Percentiles rank a stretch among this genome's conserved stretches.
Conservation (phyloP, 208 protist genomes). For the Wallacemonas rigidus region DNA sequence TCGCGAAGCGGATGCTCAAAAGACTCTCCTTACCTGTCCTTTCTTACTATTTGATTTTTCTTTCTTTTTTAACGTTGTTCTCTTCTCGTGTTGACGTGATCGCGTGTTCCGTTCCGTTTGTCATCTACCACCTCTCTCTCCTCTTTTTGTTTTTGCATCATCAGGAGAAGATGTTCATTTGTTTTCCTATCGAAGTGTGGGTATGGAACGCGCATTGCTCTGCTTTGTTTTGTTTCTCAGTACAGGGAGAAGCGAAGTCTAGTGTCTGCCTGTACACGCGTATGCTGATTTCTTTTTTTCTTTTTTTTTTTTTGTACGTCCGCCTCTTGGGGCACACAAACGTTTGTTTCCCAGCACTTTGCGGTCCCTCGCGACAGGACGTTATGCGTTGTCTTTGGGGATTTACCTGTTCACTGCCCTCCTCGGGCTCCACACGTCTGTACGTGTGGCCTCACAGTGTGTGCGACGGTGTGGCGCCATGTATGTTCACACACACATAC, state of each 20-base stretch:
- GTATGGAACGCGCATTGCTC: neutral
- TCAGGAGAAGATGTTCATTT: neutral
- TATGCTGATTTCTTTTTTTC: slow-evolving; percentile 15
- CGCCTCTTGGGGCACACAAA: neutral
- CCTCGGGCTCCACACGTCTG: neutral
- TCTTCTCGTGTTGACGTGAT: neutral
- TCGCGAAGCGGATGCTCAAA: slow-evolving; percentile 6
- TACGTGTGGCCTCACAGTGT: neutral
- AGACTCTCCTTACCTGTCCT: slow-evolving; percentile 15
- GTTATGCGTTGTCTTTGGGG: neutral
- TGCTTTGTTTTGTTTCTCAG: neutral
- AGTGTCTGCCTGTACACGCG: slow-evolving; percentile 5
- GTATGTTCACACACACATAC: no score
- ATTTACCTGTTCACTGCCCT: neutral
- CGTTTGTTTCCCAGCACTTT: neutral
- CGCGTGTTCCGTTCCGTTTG: neutral
- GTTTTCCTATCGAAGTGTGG: neutral
- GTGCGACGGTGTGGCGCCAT: no score
- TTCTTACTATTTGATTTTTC: slow-evolving; percentile 16
- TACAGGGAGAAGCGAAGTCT: neutral
- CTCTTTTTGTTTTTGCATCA: neutral
- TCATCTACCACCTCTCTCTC: neutral
- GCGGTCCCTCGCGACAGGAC: neutral
- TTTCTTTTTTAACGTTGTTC: slow-evolving; percentile 11
- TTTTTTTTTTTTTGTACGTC: slow-evolving; percentile 7